Evolutionary conservation across 208 protist species (phyloP).

Genomic region (Trypanosoma lewisi): DNA sequence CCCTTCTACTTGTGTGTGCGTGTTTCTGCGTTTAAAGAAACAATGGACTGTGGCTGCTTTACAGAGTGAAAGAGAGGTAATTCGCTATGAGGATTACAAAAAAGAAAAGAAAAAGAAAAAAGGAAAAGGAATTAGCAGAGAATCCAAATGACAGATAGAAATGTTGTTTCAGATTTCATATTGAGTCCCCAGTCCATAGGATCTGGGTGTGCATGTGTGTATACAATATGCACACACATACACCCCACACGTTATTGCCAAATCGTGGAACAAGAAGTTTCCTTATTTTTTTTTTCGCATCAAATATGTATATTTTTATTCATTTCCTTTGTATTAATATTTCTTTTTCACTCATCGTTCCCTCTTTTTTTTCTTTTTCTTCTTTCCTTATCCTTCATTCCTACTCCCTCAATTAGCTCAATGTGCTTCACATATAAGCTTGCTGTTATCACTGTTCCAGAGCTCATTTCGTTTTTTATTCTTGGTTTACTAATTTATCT

Average conservation of each 20-base stretch:
- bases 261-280: slow-evolving; percentile 1
- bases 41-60: too few relatives aligned
- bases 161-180: not conserved
- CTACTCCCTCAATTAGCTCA: not conserved
- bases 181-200: too few relatives aligned
- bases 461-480: slow-evolving; percentile 7
- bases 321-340: slow-evolving; percentile 1
- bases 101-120: not conserved
- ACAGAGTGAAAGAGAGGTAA: not conserved
- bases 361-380: slow-evolving; percentile 11
- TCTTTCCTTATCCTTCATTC: slow-evolving; percentile 11
- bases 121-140: not conserved
- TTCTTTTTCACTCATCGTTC: too few relatives aligned
- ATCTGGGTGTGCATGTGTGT: too few relatives aligned
- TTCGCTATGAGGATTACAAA: not conserved
- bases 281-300: slow-evolving; percentile 10
- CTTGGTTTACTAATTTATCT: slow-evolving; percentile 18
- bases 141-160: not conserved
- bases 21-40: not conserved
- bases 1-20: not conserved
- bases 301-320: slow-evolving; percentile 4
- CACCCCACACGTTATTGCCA: not conserved
- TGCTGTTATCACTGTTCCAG: not conserved
- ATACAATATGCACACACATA: too few relatives aligned
- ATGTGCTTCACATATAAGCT: not conserved